Conservation (phyloP, 495 filamentous ascomycete species). For the Pyronema domesticum region DNA sequence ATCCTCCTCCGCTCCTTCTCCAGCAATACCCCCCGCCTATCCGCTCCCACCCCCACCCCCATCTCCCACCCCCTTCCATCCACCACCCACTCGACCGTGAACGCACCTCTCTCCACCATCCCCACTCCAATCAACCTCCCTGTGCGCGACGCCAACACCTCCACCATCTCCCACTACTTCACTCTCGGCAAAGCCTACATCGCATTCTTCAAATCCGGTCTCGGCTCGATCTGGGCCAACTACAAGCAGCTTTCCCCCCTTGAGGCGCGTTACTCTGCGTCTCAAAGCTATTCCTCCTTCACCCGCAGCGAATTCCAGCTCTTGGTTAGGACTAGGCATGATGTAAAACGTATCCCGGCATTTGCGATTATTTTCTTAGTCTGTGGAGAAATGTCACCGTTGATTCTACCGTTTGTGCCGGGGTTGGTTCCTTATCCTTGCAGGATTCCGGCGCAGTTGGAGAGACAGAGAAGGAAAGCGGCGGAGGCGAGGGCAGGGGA, state of each 20-base stretch:
- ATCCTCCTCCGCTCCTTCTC: slow-evolving; percentile 3
- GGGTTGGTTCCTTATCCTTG: slow-evolving; percentile 59
- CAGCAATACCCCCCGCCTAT: background rate
- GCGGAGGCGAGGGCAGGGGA: slow-evolving; percentile 29
- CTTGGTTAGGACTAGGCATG: slow-evolving; percentile 42
- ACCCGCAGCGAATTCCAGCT: slow-evolving; percentile 48
- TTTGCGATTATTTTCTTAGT: slow-evolving; percentile 56
- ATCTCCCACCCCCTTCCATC: background rate
- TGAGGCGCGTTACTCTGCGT: slow-evolving; percentile 16
- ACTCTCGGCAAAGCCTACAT: slow-evolving; percentile 39
- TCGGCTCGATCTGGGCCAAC: slow-evolving; percentile 49
- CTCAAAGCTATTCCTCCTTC: slow-evolving; percentile 22
- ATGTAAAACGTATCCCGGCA: slow-evolving; percentile 52
- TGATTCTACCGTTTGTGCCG: slow-evolving; percentile 50
- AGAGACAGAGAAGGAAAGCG: slow-evolving; percentile 33
- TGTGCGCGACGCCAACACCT: slow-evolving; percentile 24
- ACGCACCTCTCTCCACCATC: slow-evolving; percentile 41
- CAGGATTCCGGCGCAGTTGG: slow-evolving; percentile 56
- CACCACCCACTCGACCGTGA: slow-evolving; percentile 26
- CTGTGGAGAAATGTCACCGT: slow-evolving; percentile 69
- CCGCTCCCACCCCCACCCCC: background rate
- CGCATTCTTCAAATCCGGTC: slow-evolving; percentile 72
- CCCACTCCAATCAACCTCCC: slow-evolving; percentile 42
- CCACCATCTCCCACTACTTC: slow-evolving; percentile 31
- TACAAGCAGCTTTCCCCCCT: slow-evolving; percentile 30